A percentile compares a stretch with the other conserved stretches of the same genome.
phyloP scores from a whole-genome alignment of 805 yeast genomes.

The Starmerella sp. region DNA sequence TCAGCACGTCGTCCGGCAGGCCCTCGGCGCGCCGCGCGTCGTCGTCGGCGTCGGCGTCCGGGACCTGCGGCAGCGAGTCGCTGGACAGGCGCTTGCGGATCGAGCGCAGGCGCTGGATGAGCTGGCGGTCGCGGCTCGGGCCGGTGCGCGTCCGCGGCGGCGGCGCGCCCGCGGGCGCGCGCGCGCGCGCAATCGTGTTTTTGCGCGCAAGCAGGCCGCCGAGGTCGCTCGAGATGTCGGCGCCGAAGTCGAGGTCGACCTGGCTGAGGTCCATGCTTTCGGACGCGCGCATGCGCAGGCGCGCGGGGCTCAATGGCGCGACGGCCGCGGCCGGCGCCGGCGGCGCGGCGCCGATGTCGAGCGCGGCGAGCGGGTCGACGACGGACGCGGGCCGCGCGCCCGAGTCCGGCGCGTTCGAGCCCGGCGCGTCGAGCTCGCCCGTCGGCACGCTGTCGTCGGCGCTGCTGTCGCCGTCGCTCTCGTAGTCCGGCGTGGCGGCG shows the following conservation, averaged over 20 bases:
- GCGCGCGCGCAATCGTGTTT: conserved; percentile 18
- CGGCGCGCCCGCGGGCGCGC: conserved; percentile 11
- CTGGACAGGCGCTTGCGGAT: conserved; percentile 16
- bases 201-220: conserved; percentile 14
- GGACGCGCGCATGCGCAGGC: background rate
- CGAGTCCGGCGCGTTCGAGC: no score
- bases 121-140: conserved; percentile 16
- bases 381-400: no score
- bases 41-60: conserved; percentile 11
- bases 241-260: conserved; percentile 11
- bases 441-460: conserved; percentile 12
- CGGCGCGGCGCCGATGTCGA: conserved; percentile 4
- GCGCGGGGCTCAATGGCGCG: conserved; percentile 1
- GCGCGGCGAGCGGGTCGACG: conserved; percentile 5
- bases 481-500: conserved; percentile 9
- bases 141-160: conserved; percentile 7
- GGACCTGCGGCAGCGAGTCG: conserved; percentile 2
- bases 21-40: conserved; percentile 15
- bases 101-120: conserved; percentile 21
- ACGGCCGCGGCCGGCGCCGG: background rate
- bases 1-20: conserved; percentile 19
- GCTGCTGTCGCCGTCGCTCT: background rate
- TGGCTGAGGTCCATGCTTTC: background rate
- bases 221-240: conserved; percentile 11
- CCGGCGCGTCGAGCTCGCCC: background rate